phyloP scores from a whole-genome alignment of 345 rosid species.

The Eucalyptus camaldulensis region DNA sequence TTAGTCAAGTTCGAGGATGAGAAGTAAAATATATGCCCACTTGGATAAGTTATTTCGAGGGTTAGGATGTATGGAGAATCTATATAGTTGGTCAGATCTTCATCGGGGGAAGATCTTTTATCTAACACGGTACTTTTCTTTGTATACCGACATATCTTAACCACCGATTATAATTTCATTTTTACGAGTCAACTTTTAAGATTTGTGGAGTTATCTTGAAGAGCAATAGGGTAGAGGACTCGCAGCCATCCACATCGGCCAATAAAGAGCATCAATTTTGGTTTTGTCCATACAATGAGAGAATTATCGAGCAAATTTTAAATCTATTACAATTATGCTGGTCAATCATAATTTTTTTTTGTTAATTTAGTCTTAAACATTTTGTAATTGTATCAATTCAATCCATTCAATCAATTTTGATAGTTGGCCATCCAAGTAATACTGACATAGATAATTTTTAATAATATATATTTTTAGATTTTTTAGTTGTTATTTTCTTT shows the following conservation, averaged over 20 bases:
- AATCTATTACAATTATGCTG: too few species aligned
- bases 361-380: too few species aligned
- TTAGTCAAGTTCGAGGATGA: neutral
- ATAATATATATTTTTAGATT: too few species aligned
- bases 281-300: neutral
- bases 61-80: neutral
- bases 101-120: neutral
- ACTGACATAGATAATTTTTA: fast-evolving
- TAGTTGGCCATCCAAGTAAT: neutral
- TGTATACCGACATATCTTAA: neutral
- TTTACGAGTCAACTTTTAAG: neutral
- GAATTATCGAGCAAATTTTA: too few species aligned
- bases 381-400: too few species aligned
- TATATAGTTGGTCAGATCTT: neutral
- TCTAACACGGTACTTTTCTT: neutral
- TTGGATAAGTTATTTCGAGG: neutral
- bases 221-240: neutral
- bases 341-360: too few species aligned
- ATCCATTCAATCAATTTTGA: too few species aligned
- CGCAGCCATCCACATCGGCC: neutral
- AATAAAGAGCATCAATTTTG: neutral
- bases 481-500: too few species aligned
- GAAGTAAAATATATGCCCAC: neutral
- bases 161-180: neutral
- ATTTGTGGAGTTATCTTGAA: neutral